phyloP scores from a whole-genome alignment of 257 asterid genomes.

The Thymus mandschuricus region DNA sequence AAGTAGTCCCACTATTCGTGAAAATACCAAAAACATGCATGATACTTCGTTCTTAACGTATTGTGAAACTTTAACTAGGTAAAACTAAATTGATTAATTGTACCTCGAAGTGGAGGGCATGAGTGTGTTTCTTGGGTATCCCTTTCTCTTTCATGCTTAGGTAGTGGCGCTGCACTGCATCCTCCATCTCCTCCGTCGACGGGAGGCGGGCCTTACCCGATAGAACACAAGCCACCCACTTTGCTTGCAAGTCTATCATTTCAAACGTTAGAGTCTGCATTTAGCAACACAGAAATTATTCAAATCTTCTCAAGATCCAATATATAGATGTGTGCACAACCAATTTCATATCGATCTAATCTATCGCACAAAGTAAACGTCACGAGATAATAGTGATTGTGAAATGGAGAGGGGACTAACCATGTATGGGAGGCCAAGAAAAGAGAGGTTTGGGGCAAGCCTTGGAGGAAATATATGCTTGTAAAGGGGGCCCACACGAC shows the following conservation, averaged over 20 bases:
- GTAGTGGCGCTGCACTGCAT: constrained; percentile 48
- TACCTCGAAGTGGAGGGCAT: constrained; percentile 33
- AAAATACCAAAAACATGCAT: too few species aligned
- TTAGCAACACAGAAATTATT: not conserved
- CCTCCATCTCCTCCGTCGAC: constrained; percentile 50
- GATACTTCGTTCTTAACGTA: too few species aligned
- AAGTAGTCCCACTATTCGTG: too few species aligned
- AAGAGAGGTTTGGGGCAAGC: constrained; percentile 63
- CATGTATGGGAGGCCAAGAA: constrained; percentile 49
- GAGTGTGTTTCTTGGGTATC: constrained; percentile 49
- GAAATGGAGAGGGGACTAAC: constrained; percentile 9
- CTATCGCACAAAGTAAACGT: too few species aligned
- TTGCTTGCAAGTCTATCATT: constrained; percentile 58
- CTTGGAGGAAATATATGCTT: constrained; percentile 65
- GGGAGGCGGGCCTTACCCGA: constrained; percentile 55
- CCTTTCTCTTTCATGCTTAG: constrained; percentile 43
- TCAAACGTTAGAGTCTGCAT: constrained; percentile 31
- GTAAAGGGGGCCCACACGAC: constrained; percentile 65
- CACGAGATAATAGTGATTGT: too few species aligned
- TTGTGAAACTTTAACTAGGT: too few species aligned
- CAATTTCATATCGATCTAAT: too few species aligned
- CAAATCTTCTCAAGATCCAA: not conserved
- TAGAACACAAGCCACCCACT: constrained; percentile 60
- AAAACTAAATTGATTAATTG: not conserved
- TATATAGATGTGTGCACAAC: too few species aligned